Evolutionary conservation across 83 land plant genomes (phyloP).

Genomic region (Diphasiastrum complanatum): DNA sequence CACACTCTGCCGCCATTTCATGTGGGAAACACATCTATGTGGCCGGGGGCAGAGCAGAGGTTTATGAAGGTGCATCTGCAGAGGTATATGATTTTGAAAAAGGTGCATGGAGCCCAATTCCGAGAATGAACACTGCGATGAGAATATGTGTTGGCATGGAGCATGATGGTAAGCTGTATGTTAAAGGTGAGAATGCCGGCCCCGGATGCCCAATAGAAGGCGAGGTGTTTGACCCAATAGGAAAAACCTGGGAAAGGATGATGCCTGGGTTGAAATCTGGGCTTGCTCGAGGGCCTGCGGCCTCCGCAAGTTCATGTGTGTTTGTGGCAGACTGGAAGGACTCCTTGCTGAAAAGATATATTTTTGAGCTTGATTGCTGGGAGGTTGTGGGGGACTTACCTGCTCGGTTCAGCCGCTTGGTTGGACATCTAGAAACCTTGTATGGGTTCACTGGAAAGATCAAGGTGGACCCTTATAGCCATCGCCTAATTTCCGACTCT

Average conservation of each 20-base stretch:
- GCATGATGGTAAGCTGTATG: slow-evolving; percentile 22
- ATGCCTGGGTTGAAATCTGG: slow-evolving; percentile 21
- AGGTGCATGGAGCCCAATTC: slow-evolving; percentile 18
- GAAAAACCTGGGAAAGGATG: slow-evolving; percentile 18
- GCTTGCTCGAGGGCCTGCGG: slow-evolving; percentile 29
- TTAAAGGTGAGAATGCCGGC: slow-evolving; percentile 26
- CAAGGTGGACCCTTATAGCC: slow-evolving; percentile 28
- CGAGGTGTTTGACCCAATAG: slow-evolving; percentile 22
- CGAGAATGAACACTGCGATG: slow-evolving; percentile 30
- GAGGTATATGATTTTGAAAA: slow-evolving; percentile 21
- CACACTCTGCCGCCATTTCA: slow-evolving; percentile 28
- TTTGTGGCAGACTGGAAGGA: slow-evolving; percentile 38
- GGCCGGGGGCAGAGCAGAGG: slow-evolving; percentile 22
- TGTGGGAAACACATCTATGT: slow-evolving; percentile 18
- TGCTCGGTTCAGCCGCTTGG: slow-evolving; percentile 24
- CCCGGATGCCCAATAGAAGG: slow-evolving; percentile 25
- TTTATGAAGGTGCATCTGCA: slow-evolving; percentile 29
- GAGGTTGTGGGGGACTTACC: slow-evolving; percentile 16
- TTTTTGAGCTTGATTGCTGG: slow-evolving; percentile 19
- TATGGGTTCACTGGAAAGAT: slow-evolving; percentile 31
- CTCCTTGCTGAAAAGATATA: slow-evolving; percentile 23
- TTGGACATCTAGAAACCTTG: slow-evolving; percentile 14
- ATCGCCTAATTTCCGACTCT: slow-evolving; percentile 24
- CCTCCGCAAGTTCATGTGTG: slow-evolving; percentile 16
- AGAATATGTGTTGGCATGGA: slow-evolving; percentile 25